Evolutionary conservation across 106 monocot genomes (phyloP), one percentile per base, ranked within the genome.

Genomic region (Agapanthus africanus): DNA sequence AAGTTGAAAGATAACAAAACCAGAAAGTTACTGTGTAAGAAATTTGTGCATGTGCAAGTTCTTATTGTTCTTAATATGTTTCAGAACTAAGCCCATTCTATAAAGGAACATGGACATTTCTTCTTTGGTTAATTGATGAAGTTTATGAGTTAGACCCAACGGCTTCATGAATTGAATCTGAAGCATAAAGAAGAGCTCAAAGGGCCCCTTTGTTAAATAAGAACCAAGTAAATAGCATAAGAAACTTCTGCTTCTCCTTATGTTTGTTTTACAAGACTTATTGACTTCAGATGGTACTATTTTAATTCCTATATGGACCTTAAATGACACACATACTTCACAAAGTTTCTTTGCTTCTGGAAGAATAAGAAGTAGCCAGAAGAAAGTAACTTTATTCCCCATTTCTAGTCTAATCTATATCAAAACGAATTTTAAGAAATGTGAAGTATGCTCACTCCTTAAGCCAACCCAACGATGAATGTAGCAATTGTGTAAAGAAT

Each of bases 91-190:
- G 32, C 32, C 52, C 21, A 4, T 25, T 23, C 16, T 59, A 32
- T 4, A 30, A 59, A 59, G 31, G 14, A 59, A 59, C 15, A 16
- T 59, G 4, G 31, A 59, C 3, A 9, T 31, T 59, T 59, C 0
- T 59, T 28, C 31, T 33, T 52, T 59, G 31, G 31, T 59, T 10
- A 32, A 59, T 59, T 59, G 59, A 59, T 59, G 31, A 59, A 18
- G 32, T 59, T 32, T 59, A 13, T 32, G n/a, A 59, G 18, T 25
- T 23, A 25, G 9, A 52, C n/a, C n/a, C 52, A 52, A 52, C 23
- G 21, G 4, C 49, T 49, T 49, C 15, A 49, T 4, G 18, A 49
- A 21, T 49, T 49, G 49, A 49, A 18, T 21, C 13, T 49, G 49
- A 49, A 52, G 0, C 6, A 25, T 26, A 52, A 23, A 52, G 23